Base-by-base conservation (phyloP, 2,329 filamentous ascomycete genomes). In the Geosmithia morbida region DNA sequence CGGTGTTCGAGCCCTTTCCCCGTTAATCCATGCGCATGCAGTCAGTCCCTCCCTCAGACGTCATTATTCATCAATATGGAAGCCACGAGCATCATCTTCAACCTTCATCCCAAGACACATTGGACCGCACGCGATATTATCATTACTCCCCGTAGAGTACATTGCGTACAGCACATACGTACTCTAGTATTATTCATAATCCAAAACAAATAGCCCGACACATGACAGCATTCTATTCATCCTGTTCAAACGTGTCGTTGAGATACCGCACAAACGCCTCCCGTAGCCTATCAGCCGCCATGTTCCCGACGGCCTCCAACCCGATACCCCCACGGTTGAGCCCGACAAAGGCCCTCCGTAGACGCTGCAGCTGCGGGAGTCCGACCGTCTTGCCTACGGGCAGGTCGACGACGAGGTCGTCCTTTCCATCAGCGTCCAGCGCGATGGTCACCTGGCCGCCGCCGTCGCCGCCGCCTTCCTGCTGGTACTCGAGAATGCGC, bases 261-360 rank as follows among this genome's bases (percentile, higher is more conserved):
- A 85, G 62, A 63, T 83, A 84, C 19, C 72, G 71, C 30, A 83
- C 78, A 59, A 85, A 85, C 33, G 72, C 75, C 58, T 79, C 75
- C 51, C 72, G 69, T 55, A 84, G 69, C 54, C 77, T 71, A 26
- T 68, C 67, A 2, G 69, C 71, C 6, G 66, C 67, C 60, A 79
- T 64, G 52, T 71, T 75, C 1, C 72, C 72, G 2, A 77, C 70
- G 1, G 63, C 66, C 54, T 79, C 77, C 48, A 70, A 65, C 44
- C 68, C 79, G 50, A 77, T 88, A 58, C 71, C 84, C 57, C 66
- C 87, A 46, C 87, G 70, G 55, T 89, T 89, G 60, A 94, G 61
- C 5, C 72, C 75, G 55, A 90, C 80, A 64, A 86, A 94, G 45
- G 87, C 85, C 56, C 87, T 74, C 50, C 87, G 72, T 54, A 89